Evolutionary conservation across 208 protist species (phyloP).

Genomic region (Leptomonas seymouri): DNA sequence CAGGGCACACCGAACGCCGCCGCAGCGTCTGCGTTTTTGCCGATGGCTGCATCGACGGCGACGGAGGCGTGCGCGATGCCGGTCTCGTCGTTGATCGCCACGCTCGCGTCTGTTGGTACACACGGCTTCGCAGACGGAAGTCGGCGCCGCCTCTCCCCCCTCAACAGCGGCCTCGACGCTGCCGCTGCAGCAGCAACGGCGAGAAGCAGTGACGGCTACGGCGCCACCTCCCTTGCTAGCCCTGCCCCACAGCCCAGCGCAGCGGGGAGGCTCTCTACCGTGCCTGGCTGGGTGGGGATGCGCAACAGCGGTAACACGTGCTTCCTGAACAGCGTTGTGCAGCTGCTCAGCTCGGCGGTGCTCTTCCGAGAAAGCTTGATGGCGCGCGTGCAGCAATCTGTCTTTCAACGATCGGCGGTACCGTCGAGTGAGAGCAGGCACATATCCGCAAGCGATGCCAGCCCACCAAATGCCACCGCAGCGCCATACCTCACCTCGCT

Average conservation of each 20-base stretch:
- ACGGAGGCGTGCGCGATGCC: not conserved
- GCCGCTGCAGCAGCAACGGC: not conserved
- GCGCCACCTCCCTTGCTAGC: not conserved
- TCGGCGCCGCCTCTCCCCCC: not conserved
- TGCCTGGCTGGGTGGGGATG: conserved; percentile 48
- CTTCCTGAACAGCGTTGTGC: conserved; percentile 68
- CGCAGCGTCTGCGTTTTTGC: not conserved
- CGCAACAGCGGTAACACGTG: conserved; percentile 69
- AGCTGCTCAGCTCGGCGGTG: conserved; percentile 52
- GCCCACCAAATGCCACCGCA: not conserved
- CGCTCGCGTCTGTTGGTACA: not conserved
- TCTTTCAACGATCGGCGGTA: conserved; percentile 3
- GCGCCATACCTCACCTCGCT: not conserved
- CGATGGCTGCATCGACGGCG: not conserved
- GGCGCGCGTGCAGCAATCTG: conserved; percentile 16
- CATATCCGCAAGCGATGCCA: not conserved
- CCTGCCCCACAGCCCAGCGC: not conserved
- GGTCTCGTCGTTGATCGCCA: conserved; percentile 8
- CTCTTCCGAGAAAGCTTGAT: conserved; percentile 38
- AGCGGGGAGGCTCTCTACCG: conserved; percentile 6
- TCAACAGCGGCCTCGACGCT: not conserved
- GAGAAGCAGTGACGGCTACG: not conserved
- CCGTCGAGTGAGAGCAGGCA: not conserved
- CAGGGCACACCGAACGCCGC: not conserved
- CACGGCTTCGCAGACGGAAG: not conserved